A percentile compares a stretch with the other conserved stretches of the same genome.
phyloP scores from a whole-genome alignment of 75 land plant genomes.

The Adiantum capillusveneris region DNA sequence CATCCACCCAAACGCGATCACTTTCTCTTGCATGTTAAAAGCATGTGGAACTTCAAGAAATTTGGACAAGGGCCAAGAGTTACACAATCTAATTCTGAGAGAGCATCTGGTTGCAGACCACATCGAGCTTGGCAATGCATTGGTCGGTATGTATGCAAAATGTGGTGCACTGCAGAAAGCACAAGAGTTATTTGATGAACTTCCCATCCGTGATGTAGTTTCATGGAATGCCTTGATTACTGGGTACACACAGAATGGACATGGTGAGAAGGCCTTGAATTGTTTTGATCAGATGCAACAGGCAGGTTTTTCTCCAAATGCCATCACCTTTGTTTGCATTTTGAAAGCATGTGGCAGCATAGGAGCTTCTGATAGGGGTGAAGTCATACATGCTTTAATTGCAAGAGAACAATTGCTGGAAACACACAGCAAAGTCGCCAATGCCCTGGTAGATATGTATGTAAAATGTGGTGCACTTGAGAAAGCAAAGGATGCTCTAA shows the following conservation, averaged over 20 bases:
- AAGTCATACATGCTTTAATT: conserved; percentile 31
- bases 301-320: conserved; percentile 34
- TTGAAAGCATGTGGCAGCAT: conserved; percentile 17
- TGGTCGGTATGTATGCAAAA: conserved; percentile 46
- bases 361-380: conserved; percentile 21
- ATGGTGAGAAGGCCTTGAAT: conserved; percentile 23
- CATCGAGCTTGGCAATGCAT: conserved; percentile 19
- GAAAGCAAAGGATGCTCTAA: conserved; percentile 34
- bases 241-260: conserved; percentile 40
- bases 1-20: conserved; percentile 35
- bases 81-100: background rate
- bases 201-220: conserved; percentile 47
- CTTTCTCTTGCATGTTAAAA: conserved; percentile 22
- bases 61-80: background rate
- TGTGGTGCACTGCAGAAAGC: conserved; percentile 31
- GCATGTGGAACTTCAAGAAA: background rate
- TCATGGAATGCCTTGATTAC: conserved; percentile 59
- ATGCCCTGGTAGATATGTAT: conserved; percentile 38
- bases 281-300: conserved; percentile 44
- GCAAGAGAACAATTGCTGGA: conserved; percentile 20
- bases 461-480: conserved; percentile 21
- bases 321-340: conserved; percentile 41
- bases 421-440: conserved; percentile 18
- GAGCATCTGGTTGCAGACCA: background rate
- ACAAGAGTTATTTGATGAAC: conserved; percentile 32